Conservation (phyloP, 768 basidiomycete species). For the Podaxis rugospora region DNA sequence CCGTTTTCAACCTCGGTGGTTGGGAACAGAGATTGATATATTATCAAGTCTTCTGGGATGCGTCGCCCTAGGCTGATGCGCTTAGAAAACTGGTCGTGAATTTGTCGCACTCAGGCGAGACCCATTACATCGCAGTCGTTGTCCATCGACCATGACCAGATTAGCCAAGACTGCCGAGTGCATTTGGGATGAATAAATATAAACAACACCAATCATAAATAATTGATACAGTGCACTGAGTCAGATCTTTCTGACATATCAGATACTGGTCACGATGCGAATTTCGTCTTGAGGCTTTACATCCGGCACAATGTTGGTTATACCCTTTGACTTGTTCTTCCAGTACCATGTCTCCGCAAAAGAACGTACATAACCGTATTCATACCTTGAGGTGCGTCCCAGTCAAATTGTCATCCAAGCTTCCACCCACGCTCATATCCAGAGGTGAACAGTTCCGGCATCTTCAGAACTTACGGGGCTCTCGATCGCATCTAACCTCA, state of each 20-base stretch:
- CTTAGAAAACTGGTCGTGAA: too few species aligned
- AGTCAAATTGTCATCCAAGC: not conserved
- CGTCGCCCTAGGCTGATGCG: too few species aligned
- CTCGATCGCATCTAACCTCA: constrained; percentile 26
- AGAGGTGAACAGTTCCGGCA: constrained; percentile 76
- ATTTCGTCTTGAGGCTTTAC: not conserved
- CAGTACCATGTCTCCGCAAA: constrained; percentile 15
- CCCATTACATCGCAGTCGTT: too few species aligned
- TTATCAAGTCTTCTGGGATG: too few species aligned
- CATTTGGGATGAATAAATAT: too few species aligned
- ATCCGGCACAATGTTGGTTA: not conserved
- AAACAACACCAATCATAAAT: too few species aligned
- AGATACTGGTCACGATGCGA: not conserved
- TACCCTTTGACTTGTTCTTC: not conserved
- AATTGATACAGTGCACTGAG: not conserved
- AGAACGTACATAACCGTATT: constrained; percentile 22
- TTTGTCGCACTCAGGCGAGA: too few species aligned
- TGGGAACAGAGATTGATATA: too few species aligned
- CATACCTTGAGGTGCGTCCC: constrained; percentile 45
- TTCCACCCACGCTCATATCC: not conserved
- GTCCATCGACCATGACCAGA: too few species aligned
- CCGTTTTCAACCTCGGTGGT: too few species aligned
- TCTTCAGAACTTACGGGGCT: constrained; percentile 47
- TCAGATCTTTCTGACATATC: not conserved
- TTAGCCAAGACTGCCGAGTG: too few species aligned